Evolutionary conservation across 208 protist genomes (phyloP), one percentile per base, ranked within the genome.

Genomic region (Acanthamoeba divionensis): DNA sequence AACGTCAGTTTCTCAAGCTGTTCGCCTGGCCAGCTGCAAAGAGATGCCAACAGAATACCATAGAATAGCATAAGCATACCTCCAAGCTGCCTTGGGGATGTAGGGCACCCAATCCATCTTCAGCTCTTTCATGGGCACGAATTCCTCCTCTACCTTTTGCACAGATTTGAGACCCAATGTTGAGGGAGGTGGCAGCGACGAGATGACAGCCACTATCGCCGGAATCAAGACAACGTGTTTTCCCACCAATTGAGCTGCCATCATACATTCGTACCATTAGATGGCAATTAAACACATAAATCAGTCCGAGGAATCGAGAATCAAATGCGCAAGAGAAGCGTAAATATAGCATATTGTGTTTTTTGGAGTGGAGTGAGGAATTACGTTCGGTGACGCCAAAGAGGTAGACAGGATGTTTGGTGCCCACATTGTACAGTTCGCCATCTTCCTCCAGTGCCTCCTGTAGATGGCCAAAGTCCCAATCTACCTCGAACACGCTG

Each of bases 61-160:
- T n/a, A 18, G 6, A 33, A 12, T 38, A 50, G 8, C 48, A 5
- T 29, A 3, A 55, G 69, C 50, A 38, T 52, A 88, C 79, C 55
- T 88, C 79, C 79, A 88, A 36, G 26, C 55, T 12, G 33, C 2
- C 50, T 65, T 88, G 50, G 89, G 89, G 26, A 91, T 87, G 54
- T 79, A 88, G 54, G 89, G 90, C 24, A 83, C 44, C 80, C 80
- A 92, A 65, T 69, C 55, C 90, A 92, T 92, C 65, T 92, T 92
- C 15, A 92, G 54, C 41, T 89, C 41, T 18, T 83, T 90, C 90
- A 92, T 92, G 47, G 71, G 83, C 6, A 92, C 41, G 44, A 90
- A 90, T 45, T 92, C 82, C 36, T 92, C 90, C 33, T 90, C 57
- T 1, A 50, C 38, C 82, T 86, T 92, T 66, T 92, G 90, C 33